phyloP scores from a whole-genome alignment of 441 rosid genomes.

The Pelargonium cotyledonis region DNA sequence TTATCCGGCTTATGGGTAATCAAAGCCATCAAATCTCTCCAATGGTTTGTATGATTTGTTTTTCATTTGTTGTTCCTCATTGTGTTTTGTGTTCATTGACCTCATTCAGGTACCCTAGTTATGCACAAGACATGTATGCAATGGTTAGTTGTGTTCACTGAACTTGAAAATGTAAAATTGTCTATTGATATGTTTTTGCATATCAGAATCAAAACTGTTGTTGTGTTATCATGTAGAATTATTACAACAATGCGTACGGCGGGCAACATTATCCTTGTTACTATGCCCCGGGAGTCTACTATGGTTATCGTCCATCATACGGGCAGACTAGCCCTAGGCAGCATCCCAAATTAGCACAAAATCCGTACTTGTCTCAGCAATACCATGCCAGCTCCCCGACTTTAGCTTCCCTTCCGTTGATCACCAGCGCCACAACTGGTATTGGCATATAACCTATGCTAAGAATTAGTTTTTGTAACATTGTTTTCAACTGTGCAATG shows the following conservation, averaged over 20 bases:
- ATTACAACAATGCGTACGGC: conserved; percentile 22
- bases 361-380: too few species aligned
- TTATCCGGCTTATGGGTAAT: conserved; percentile 25
- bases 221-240: conserved; percentile 16
- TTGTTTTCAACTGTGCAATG: too few species aligned
- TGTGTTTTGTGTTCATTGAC: not conserved
- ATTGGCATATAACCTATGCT: too few species aligned
- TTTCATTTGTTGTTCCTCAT: not conserved
- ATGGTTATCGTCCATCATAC: not conserved
- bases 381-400: too few species aligned
- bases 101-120: conserved; percentile 22
- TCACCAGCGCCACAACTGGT: too few species aligned
- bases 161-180: not conserved
- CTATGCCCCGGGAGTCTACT: not conserved
- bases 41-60: not conserved
- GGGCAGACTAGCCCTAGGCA: too few species aligned
- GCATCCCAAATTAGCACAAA: too few species aligned
- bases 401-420: too few species aligned
- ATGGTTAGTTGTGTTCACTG: conserved; percentile 24
- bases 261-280: conserved; percentile 16
- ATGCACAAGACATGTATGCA: conserved; percentile 18
- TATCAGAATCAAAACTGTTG: not conserved
- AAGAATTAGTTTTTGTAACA: too few species aligned
- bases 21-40: too few species aligned
- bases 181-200: too few species aligned